phyloP scores from a whole-genome alignment of 495 filamentous ascomycete genomes.

The Penicillium silybi region DNA sequence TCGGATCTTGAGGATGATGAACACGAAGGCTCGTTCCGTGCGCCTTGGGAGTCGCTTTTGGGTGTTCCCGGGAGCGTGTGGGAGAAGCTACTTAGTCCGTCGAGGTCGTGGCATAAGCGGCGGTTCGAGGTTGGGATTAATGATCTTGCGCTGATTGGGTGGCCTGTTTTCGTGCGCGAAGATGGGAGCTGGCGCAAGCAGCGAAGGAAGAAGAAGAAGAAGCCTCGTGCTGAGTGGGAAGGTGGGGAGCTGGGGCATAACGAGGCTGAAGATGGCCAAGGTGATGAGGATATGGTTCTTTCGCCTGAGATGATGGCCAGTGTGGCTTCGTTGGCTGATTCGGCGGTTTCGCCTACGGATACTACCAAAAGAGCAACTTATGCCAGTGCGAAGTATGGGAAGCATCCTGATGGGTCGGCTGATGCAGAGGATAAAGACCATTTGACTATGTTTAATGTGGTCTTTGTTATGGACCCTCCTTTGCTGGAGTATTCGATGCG shows the following conservation, averaged over 20 bases:
- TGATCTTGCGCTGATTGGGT: constrained; percentile 77
- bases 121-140: constrained; percentile 85
- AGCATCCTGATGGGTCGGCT: constrained; percentile 30
- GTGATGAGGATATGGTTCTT: constrained; percentile 24
- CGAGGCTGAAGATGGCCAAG: constrained; percentile 39
- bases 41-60: constrained; percentile 74
- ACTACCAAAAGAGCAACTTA: constrained; percentile 35
- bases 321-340: constrained; percentile 28
- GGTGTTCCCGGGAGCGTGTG: constrained; percentile 74
- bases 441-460: constrained; percentile 97
- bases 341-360: constrained; percentile 26
- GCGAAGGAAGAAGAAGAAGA: constrained; percentile 56
- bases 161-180: constrained; percentile 80
- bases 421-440: constrained; percentile 54
- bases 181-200: constrained; percentile 86
- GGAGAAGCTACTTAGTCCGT: constrained; percentile 79
- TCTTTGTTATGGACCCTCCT: constrained; percentile 82
- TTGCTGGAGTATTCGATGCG: constrained; percentile 69
- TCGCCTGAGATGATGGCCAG: constrained; percentile 29
- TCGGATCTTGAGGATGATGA: constrained; percentile 46
- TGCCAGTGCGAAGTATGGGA: constrained; percentile 36
- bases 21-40: constrained; percentile 44
- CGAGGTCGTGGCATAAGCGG: constrained; percentile 74
- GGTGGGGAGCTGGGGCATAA: constrained; percentile 41
- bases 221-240: constrained; percentile 34